A percentile compares a stretch with the other conserved stretches of the same genome.
phyloP scores from a whole-genome alignment of 495 filamentous ascomycete genomes.

The Trichoderma reesei region DNA sequence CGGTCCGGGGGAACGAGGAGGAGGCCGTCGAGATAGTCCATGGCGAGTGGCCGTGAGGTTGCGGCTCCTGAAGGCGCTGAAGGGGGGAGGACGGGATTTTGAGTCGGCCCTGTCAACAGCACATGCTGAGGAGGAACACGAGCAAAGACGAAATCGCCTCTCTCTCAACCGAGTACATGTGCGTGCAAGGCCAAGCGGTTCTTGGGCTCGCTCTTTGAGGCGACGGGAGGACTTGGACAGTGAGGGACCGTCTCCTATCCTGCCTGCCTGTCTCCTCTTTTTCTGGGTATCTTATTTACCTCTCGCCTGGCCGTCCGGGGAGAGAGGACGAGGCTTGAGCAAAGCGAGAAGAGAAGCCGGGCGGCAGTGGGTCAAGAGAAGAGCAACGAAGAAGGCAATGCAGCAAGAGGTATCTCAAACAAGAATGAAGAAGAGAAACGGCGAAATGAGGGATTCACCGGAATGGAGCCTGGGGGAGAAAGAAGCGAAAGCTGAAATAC shows the following conservation, averaged over 20 bases:
- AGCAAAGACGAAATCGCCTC: constrained; percentile 7
- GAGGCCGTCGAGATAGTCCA: constrained; percentile 49
- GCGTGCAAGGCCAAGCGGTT: neutral
- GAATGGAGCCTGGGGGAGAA: neutral
- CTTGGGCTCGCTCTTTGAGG: neutral
- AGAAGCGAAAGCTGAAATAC: neutral
- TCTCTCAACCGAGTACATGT: neutral
- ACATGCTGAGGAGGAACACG: constrained; percentile 5
- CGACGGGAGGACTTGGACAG: neutral
- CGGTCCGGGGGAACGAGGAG: constrained; percentile 46
- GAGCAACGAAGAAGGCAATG: neutral
- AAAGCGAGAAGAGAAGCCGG: neutral
- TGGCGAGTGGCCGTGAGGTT: constrained; percentile 20
- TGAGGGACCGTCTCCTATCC: neutral
- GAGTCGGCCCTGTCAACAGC: neutral
- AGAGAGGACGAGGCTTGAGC: neutral
- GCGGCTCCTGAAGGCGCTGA: constrained; percentile 2
- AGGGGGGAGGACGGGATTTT: neutral
- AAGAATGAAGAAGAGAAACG: neutral
- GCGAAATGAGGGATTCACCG: constrained; percentile 7
- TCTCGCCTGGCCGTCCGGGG: neutral
- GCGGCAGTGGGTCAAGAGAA: neutral
- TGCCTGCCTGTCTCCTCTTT: constrained; percentile 2
- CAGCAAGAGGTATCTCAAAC: neutral
- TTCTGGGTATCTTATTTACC: neutral